These are phyloP conservation scores for Scleromitrula shiraiana DNA, from an alignment of 2,329 filamentous ascomycete species.

Conservation along the genomic window DNA sequence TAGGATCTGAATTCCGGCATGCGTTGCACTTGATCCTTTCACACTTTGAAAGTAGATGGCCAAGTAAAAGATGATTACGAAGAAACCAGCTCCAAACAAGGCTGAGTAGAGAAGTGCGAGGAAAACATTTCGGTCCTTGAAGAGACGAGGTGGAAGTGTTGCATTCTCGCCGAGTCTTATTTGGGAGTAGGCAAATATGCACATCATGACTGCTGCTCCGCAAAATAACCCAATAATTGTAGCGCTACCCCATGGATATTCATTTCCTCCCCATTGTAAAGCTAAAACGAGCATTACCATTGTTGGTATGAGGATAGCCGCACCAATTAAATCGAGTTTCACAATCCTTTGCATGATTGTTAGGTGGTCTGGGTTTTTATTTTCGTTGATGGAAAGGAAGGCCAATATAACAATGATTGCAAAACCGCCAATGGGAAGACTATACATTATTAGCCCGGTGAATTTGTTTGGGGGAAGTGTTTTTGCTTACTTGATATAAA, in stretches of 20 bases:
- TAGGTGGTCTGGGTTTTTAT: slow-evolving; percentile 22
- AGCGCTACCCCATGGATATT: slow-evolving; percentile 30
- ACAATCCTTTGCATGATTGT: slow-evolving; percentile 16
- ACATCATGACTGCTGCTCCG: slow-evolving; percentile 25
- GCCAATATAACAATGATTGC: slow-evolving; percentile 33
- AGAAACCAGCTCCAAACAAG: slow-evolving; percentile 22
- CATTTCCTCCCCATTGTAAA: slow-evolving; percentile 34
- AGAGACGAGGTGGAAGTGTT: slow-evolving; percentile 33
- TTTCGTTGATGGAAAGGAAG: slow-evolving; percentile 35
- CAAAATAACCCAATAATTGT: slow-evolving; percentile 31
- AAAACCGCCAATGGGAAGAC: slow-evolving; percentile 30
- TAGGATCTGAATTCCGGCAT: slow-evolving; percentile 37
- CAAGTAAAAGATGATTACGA: slow-evolving; percentile 25
- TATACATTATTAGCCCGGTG: background rate
- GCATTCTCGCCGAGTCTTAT: slow-evolving; percentile 26
- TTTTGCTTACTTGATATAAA: slow-evolving; percentile 18
- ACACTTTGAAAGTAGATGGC: slow-evolving; percentile 30
- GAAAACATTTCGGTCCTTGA: slow-evolving; percentile 20
- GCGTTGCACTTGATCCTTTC: slow-evolving; percentile 32
- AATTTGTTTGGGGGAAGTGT: background rate
- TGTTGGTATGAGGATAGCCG: slow-evolving; percentile 29
- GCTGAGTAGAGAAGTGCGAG: slow-evolving; percentile 15
- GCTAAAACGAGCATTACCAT: slow-evolving; percentile 33
- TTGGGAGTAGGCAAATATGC: slow-evolving; percentile 27
- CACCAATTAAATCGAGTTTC: slow-evolving; percentile 31